Base-by-base conservation (phyloP, 2,329 filamentous ascomycete species). In the Chlorencoelia australis region DNA sequence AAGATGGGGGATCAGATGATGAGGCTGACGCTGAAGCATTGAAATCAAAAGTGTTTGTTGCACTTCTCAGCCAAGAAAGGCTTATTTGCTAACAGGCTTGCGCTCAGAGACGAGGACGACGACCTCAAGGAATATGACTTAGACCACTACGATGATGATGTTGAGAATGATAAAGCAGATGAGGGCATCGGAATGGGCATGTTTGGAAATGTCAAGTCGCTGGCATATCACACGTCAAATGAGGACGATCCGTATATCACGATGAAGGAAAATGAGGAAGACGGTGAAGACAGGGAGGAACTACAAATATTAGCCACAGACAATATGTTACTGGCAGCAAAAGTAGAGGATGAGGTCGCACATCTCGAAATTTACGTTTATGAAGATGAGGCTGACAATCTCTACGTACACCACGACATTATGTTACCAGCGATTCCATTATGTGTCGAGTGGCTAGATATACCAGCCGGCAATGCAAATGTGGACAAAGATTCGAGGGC, bases 331-430 rank as follows among this genome's bases (percentile, higher is more conserved):
- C 68, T 98, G 31, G 84, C 89, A 8, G 88, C 87, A 47, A 89
- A 94, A 64, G 81, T 96, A 34, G 91, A 98, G 62, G 91, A 98
- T 52, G 91, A 98, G 58, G 79, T 98, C 43, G 89, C 91, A 13
- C 89, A 96, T 61, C 69, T 98, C 17, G 91, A 98, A 60, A 82
- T 96, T 14, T 95, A 96, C 55, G 87, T 98, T 18, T 98, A 96
- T 63, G 91, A 98, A 61, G 91, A 96, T 52, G 77, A 77, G 44
- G 83, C 80, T 29, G 91, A 96, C 63, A 98, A 98, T 59, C 79
- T 98, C 43, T 98, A 98, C 60, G 89, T 98, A 16, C 91, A 98
- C 65, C 91, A 98, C 71, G 91, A 98, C 61, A 94, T 98, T 52
- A 96, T 98, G 89, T 73, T 98, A 38, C 91, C 91, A 20, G 89